Evolutionary conservation across 257 asterid species (phyloP), one percentile per base, ranked within the genome.

Genomic region (Nicotiana obtusifolia): DNA sequence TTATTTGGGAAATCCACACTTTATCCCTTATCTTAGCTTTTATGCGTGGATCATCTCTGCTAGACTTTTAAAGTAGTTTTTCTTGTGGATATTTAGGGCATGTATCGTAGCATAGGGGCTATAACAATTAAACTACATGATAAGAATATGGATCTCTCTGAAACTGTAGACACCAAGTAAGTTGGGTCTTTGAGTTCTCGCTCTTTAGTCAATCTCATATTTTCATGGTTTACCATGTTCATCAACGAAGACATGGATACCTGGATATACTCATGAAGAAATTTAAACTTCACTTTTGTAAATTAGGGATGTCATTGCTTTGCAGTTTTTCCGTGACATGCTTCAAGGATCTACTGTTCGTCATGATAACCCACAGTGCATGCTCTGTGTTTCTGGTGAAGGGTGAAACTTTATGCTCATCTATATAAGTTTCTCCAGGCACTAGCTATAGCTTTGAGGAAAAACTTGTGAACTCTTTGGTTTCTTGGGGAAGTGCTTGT

Each of bases 21-120:
- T 47, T 15, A 24, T 24, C 62, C 79, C 24, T 49, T 24, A 49
- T 24, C 33, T 73, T 73, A 73, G 37, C 64, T 19, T 73, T 24
- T 49, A 17, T 49, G 44, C 8, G 35, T 14, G 15, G 24, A 73
- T 49, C 9, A 24, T 71, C 78, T 71, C 20, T 71, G 60, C 20
- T 6, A 71, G 37, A 71, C 17, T 2, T 41, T 54, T 20, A 7
- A 73, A 47, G 14, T 47, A 47, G 22, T 73, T 71, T 22, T 47
- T 73, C 78, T 73, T 73, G 41, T 73, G 78, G 16, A 73, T 44
- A 73, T 73, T 73, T 73, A 33, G 78, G 61, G 16, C 7, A 14
- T 1, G 59, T 22, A 71, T 20, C 19, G 41, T 69, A 20, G n/a
- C 56, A 11, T 69, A 37, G 57, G 77, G 61, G 41, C 78, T 47